These are phyloP conservation scores for Tylopilus sp. DNA, from an alignment of 1,284 basidiomycete genomes.

Conservation along the genomic window DNA sequence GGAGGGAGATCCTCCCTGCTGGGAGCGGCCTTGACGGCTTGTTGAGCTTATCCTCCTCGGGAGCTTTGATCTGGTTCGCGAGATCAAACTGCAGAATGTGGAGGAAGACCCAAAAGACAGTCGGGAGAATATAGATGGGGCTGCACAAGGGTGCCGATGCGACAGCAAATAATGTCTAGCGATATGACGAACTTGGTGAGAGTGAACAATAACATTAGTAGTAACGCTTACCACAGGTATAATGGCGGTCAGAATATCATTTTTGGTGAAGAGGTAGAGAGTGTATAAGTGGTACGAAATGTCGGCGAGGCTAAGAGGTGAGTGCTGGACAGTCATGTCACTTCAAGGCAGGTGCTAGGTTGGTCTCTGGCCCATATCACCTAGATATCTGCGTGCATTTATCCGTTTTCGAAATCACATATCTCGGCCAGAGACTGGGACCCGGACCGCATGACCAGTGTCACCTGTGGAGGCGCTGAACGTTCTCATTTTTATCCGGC, in stretches of 20 bases:
- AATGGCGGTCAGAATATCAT: slow-evolving; percentile 52
- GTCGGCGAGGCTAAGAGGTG: slow-evolving; percentile 16
- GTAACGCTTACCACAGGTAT: slow-evolving; percentile 49
- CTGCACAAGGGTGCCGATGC: slow-evolving; percentile 45
- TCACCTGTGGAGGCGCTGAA: too few species aligned
- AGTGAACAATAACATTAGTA: neutral
- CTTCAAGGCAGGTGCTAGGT: too few species aligned
- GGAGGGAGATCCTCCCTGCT: slow-evolving; percentile 46
- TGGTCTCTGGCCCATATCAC: too few species aligned
- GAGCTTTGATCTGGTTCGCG: slow-evolving; percentile 54
- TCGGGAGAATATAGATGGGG: slow-evolving; percentile 35
- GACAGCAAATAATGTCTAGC: slow-evolving; percentile 49
- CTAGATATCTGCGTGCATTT: too few species aligned
- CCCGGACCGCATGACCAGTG: too few species aligned
- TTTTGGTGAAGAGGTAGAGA: slow-evolving; percentile 54
- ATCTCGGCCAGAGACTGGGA: too few species aligned
- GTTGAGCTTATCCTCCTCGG: slow-evolving; percentile 54
- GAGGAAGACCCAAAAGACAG: slow-evolving; percentile 54
- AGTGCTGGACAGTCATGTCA: slow-evolving; percentile 24
- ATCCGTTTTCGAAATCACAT: too few species aligned
- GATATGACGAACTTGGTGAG: slow-evolving; percentile 9
- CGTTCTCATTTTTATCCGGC: too few species aligned
- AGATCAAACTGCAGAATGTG: slow-evolving; percentile 56
- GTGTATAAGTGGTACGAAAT: slow-evolving; percentile 41
- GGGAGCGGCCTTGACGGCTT: slow-evolving; percentile 56